phyloP scores from a whole-genome alignment of 1,284 basidiomycete genomes.

The Cutaneotrichosporon sp. region DNA sequence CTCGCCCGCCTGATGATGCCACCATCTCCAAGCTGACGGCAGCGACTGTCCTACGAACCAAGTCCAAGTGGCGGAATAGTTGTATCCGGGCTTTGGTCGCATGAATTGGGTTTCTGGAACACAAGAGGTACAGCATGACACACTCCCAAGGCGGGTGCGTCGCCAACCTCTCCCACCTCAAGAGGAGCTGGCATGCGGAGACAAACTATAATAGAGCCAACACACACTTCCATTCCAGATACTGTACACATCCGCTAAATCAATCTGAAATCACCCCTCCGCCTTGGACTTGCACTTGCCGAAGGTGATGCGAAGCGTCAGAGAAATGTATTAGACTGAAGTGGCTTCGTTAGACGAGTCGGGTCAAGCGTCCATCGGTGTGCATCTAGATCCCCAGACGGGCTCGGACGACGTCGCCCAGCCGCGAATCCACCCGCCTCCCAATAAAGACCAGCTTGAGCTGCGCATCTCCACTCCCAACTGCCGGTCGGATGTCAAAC shows the following conservation, averaged over 20 bases:
- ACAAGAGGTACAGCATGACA: no score
- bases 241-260: no score
- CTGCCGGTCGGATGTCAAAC: conserved; percentile 64
- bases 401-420: conserved; percentile 23
- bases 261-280: no score
- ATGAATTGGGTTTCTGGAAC: conserved; percentile 1
- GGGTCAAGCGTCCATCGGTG: not conserved
- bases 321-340: no score
- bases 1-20: not conserved
- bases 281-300: no score
- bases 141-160: no score
- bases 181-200: no score
- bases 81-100: not conserved
- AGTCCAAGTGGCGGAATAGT: not conserved
- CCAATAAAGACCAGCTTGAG: conserved; percentile 79
- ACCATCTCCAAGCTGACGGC: conserved; percentile 1
- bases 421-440: conserved; percentile 61
- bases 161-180: no score
- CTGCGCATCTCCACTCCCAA: conserved; percentile 23
- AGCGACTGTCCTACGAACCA: conserved; percentile 13
- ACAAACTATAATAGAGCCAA: no score
- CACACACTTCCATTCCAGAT: no score
- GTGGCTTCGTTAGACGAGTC: no score
- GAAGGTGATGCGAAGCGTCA: no score
- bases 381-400: conserved; percentile 15